Percentiles rank a stretch among this genome's conserved stretches.
phyloP scores from a whole-genome alignment of 371 early-diverging fungal genomes.

The Mortierella sp. region DNA sequence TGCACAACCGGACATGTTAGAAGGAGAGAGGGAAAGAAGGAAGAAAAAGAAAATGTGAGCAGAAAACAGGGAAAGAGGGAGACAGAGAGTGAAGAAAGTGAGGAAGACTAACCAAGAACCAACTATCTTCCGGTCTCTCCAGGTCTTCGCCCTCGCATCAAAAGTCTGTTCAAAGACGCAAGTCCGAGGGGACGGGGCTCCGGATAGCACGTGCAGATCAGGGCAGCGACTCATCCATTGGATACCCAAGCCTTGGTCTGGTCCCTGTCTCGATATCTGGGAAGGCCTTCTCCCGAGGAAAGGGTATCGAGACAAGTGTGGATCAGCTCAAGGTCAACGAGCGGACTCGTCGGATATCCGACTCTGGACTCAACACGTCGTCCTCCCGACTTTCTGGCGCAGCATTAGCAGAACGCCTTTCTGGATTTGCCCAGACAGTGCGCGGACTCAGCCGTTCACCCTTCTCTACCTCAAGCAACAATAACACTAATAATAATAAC shows the following conservation, averaged over 20 bases:
- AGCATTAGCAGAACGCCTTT: conserved; percentile 32
- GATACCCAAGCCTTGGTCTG: conserved; percentile 13
- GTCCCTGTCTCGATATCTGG: conserved; percentile 13
- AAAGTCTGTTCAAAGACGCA: conserved; percentile 37
- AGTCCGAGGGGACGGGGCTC: conserved; percentile 39
- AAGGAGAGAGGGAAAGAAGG: too few relatives aligned
- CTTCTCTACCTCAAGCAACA: conserved; percentile 7
- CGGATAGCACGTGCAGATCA: conserved; percentile 28
- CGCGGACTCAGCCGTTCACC: conserved; percentile 42
- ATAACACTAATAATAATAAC: too few relatives aligned
- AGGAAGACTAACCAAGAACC: too few relatives aligned
- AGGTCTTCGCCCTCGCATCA: conserved; percentile 15
- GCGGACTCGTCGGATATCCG: conserved; percentile 43
- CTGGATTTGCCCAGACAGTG: conserved; percentile 47
- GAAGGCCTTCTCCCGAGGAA: conserved; percentile 18
- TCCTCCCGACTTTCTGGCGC: conserved; percentile 26
- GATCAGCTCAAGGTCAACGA: conserved; percentile 44
- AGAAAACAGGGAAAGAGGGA: too few relatives aligned
- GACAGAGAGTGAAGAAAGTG: too few relatives aligned
- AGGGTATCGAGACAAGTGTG: conserved; percentile 30
- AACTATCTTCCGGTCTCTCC: too few relatives aligned
- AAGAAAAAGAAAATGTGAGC: too few relatives aligned
- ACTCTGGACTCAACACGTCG: conserved; percentile 37
- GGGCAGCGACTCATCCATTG: conserved; percentile 6
- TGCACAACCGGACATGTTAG: too few relatives aligned